Percentiles rank a stretch among this genome's conserved stretches.
Evolutionary conservation across 2,329 filamentous ascomycete genomes (phyloP).

Genomic region (Aspergillus unguis): DNA sequence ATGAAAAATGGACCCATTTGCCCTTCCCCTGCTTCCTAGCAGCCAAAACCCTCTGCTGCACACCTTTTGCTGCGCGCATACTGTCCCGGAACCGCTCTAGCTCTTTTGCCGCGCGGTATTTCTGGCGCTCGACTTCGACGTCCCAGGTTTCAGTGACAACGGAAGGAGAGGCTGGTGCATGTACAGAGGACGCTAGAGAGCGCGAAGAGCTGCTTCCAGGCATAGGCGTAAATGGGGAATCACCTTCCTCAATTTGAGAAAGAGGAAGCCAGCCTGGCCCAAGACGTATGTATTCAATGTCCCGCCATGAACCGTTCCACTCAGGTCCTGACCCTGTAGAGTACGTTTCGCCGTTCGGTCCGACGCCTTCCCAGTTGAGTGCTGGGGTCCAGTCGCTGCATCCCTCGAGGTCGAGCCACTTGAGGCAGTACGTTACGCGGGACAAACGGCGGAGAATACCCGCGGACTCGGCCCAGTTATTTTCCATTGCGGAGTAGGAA

Average conservation of each 20-base stretch:
- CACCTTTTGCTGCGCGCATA: constrained; percentile 26
- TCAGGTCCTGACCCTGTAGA: constrained; percentile 33
- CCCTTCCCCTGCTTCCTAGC: constrained; percentile 32
- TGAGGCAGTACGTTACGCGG: constrained; percentile 54
- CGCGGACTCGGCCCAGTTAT: constrained; percentile 56
- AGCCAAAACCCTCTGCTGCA: constrained; percentile 30
- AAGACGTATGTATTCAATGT: constrained; percentile 42
- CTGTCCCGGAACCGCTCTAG: constrained; percentile 29
- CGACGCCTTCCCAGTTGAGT: constrained; percentile 43
- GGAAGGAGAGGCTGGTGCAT: constrained; percentile 16
- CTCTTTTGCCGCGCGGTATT: constrained; percentile 31
- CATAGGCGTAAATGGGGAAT: neutral
- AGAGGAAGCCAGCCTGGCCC: constrained; percentile 42
- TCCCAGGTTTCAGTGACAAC: constrained; percentile 24
- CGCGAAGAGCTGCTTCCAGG: neutral
- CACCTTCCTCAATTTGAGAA: constrained; percentile 22
- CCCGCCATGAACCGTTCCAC: constrained; percentile 47
- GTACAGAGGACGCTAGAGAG: constrained; percentile 23
- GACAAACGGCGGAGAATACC: constrained; percentile 56
- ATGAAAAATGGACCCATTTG: constrained; percentile 40
- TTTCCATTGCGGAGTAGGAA: constrained; percentile 52
- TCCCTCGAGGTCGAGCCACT: constrained; percentile 62
- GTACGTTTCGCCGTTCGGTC: constrained; percentile 27
- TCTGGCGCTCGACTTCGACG: constrained; percentile 31
- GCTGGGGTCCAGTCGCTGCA: constrained; percentile 56